Percentiles rank a stretch among this genome's conserved stretches.
Evolutionary conservation across 148 eudicot genomes (phyloP).

Genomic region (Camellia lanceoleosa): DNA sequence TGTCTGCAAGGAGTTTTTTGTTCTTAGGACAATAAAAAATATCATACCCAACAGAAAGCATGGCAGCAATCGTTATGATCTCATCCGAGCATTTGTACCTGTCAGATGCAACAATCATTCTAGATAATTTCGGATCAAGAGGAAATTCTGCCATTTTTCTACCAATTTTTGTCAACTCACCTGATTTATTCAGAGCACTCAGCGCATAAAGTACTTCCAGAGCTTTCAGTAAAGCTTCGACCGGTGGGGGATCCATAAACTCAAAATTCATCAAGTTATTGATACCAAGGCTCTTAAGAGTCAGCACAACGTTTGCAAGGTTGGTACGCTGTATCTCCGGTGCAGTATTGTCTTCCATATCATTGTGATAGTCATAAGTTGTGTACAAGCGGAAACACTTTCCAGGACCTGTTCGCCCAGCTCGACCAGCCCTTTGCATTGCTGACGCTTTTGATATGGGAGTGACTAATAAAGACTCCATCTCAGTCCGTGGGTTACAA

Average conservation of each 20-base stretch:
- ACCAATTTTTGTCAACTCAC: slow-evolving; percentile 66
- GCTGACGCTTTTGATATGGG: slow-evolving; percentile 75
- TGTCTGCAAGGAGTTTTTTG: slow-evolving; percentile 84
- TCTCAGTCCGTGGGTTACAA: slow-evolving; percentile 65
- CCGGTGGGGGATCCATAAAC: slow-evolving; percentile 76
- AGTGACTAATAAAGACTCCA: slow-evolving; percentile 56
- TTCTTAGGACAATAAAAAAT: slow-evolving; percentile 85
- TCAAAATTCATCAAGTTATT: slow-evolving; percentile 64
- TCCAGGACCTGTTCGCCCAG: slow-evolving; percentile 80
- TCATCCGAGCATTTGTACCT: slow-evolving; percentile 56
- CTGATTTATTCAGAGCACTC: slow-evolving; percentile 58
- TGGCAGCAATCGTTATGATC: slow-evolving; percentile 71
- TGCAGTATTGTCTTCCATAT: slow-evolving; percentile 52
- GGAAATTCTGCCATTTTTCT: slow-evolving; percentile 74
- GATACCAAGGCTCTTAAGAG: slow-evolving; percentile 68
- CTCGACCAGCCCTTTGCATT: slow-evolving; percentile 69
- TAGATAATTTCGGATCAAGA: slow-evolving; percentile 71
- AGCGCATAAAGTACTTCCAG: slow-evolving; percentile 57
- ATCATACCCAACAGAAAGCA: slow-evolving; percentile 81
- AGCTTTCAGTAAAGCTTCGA: slow-evolving; percentile 64
- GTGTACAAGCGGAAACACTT: slow-evolving; percentile 66
- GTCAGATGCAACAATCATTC: slow-evolving; percentile 57
- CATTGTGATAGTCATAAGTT: slow-evolving; percentile 49
- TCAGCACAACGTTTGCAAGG: slow-evolving; percentile 61
- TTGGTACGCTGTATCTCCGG: slow-evolving; percentile 73